Evolutionary conservation across 2,329 filamentous ascomycete genomes (phyloP).

Genomic region (Neoarthrinium moseri): DNA sequence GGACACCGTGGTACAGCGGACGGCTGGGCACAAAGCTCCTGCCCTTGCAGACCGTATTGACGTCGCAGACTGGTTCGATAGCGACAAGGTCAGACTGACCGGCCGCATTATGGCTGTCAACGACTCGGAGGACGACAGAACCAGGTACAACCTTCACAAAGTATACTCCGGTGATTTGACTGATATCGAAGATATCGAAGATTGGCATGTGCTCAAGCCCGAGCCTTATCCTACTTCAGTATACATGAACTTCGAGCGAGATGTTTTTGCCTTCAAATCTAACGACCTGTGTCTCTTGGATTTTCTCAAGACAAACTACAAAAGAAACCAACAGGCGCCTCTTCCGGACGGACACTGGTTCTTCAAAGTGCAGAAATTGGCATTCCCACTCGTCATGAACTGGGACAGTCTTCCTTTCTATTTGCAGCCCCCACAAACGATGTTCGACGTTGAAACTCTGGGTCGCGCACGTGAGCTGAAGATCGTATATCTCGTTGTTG

Average conservation of each 20-base stretch:
- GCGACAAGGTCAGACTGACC: neutral
- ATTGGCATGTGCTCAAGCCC: no score
- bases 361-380: neutral
- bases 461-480: neutral
- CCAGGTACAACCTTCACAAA: no score
- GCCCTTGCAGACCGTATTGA: neutral
- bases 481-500: neutral
- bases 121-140: neutral
- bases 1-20: neutral
- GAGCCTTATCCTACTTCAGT: neutral
- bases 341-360: neutral
- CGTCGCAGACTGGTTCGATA: neutral
- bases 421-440: neutral
- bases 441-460: neutral
- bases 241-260: neutral
- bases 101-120: neutral
- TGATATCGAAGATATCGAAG: no score
- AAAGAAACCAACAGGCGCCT: neutral
- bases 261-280: neutral
- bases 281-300: no score
- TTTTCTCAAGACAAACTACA: neutral
- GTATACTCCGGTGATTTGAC: no score
- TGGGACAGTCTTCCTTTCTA: neutral
- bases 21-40: neutral
- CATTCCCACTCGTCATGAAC: neutral